phyloP scores from a whole-genome alignment of 495 filamentous ascomycete genomes.

The Penicillium atrosanguineum region DNA sequence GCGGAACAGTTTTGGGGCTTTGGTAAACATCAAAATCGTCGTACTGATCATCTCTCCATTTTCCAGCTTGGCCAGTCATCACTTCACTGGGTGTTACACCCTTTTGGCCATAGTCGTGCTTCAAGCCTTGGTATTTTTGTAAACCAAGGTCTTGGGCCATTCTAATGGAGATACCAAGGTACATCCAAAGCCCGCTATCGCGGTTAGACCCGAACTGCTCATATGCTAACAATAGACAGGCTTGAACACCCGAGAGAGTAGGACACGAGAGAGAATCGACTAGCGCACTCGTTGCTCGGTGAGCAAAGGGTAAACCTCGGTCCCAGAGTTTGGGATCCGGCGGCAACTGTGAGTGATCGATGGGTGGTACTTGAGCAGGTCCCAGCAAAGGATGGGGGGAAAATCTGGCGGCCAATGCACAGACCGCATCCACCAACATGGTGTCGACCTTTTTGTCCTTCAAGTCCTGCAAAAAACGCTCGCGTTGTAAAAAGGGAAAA shows the following conservation, averaged over 20 bases:
- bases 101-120: constrained; percentile 58
- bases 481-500: constrained; percentile 73
- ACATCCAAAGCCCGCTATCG: constrained; percentile 90
- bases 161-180: constrained; percentile 76
- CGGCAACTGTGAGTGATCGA: constrained; percentile 45
- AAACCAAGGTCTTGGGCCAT: constrained; percentile 85
- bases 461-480: constrained; percentile 65
- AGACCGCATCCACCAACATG: constrained; percentile 84
- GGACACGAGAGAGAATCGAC: constrained; percentile 77
- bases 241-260: constrained; percentile 74
- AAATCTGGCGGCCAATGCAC: constrained; percentile 77
- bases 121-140: constrained; percentile 72
- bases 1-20: constrained; percentile 19
- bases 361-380: constrained; percentile 48
- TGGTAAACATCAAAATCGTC: constrained; percentile 34
- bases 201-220: constrained; percentile 82
- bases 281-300: constrained; percentile 68
- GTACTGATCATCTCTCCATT: constrained; percentile 42
- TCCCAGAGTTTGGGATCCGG: constrained; percentile 44
- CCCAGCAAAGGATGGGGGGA: constrained; percentile 64
- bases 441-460: constrained; percentile 77
- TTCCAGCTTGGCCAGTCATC: constrained; percentile 44
- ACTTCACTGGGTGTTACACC: constrained; percentile 53
- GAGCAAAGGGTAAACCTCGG: constrained; percentile 69
- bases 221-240: constrained; percentile 77